Conservation (phyloP, 169 alveolate species). For the Cyclospora cayetanensis region DNA sequence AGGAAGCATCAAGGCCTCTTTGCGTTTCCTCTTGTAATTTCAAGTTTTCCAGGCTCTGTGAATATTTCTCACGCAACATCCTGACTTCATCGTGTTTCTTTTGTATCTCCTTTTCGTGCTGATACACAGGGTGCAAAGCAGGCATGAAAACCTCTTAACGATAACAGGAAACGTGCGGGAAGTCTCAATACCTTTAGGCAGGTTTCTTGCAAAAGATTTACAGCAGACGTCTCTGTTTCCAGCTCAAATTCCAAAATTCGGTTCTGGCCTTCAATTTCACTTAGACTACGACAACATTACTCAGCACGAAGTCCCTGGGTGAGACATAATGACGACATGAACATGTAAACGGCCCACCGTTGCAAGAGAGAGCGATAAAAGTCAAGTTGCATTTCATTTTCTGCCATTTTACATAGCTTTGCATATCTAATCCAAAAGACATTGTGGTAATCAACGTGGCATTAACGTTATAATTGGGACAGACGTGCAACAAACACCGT, state of each 20-base stretch:
- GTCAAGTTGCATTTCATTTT: background rate
- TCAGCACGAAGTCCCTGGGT: background rate
- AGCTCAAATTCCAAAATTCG: constrained; percentile 9
- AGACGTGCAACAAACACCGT: too few relatives aligned
- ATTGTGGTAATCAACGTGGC: background rate
- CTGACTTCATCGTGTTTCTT: background rate
- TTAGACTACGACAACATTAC: background rate
- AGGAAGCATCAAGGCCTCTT: background rate
- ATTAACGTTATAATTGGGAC: too few relatives aligned
- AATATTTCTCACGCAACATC: background rate
- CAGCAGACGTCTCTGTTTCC: background rate
- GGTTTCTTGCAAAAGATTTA: background rate
- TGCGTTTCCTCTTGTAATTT: constrained; percentile 14
- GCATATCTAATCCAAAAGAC: background rate
- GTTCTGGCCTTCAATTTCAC: background rate
- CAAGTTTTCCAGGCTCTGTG: background rate
- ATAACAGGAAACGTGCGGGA: background rate
- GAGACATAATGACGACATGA: background rate
- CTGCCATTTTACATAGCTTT: background rate
- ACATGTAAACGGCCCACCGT: background rate
- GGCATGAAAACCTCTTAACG: background rate
- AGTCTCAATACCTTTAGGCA: background rate
- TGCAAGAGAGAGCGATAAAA: background rate
- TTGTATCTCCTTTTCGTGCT: background rate
- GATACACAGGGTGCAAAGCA: background rate